A percentile compares a stretch with the other conserved stretches of the same genome.
Conservation (phyloP, 1,284 basidiomycete species). For the Malassezia furfur region DNA sequence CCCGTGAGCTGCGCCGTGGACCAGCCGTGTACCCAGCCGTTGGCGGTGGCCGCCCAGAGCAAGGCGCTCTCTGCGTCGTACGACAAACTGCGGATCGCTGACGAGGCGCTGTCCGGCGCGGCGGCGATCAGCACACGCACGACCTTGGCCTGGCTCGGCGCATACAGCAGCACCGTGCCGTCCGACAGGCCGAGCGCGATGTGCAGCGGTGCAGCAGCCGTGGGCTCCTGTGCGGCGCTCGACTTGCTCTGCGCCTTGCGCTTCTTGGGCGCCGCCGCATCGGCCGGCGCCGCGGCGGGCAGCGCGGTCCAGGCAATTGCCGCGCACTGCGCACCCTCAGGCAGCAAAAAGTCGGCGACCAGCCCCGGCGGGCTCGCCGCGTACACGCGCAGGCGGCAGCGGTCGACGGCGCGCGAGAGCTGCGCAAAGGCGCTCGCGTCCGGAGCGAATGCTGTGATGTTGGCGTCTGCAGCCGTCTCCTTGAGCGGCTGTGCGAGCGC, state of each 20-base stretch:
- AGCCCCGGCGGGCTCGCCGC: slow-evolving; percentile 55
- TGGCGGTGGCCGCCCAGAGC: slow-evolving; percentile 28
- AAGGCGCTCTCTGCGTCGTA: slow-evolving; percentile 15
- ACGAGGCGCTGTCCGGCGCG: slow-evolving; percentile 23
- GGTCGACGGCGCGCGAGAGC: slow-evolving; percentile 62
- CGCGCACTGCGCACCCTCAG: slow-evolving; percentile 3
- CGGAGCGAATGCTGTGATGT: slow-evolving; percentile 59
- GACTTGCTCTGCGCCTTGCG: slow-evolving; percentile 25
- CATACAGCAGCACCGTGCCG: slow-evolving; percentile 34
- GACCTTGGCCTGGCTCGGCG: slow-evolving; percentile 30
- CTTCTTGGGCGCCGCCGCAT: slow-evolving; percentile 21
- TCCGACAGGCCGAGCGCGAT: slow-evolving; percentile 35
- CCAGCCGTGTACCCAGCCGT: slow-evolving; percentile 28
- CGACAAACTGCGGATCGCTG: slow-evolving; percentile 24
- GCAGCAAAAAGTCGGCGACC: slow-evolving; percentile 51
- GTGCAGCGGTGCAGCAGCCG: slow-evolving; percentile 16
- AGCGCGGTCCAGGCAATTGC: slow-evolving; percentile 6
- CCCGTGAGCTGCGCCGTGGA: not conserved
- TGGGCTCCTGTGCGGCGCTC: slow-evolving; percentile 8
- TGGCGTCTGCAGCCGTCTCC: slow-evolving; percentile 49
- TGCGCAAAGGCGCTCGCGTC: slow-evolving; percentile 58
- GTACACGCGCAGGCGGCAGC: slow-evolving; percentile 63
- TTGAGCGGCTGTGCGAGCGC: slow-evolving; percentile 56
- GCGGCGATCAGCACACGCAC: slow-evolving; percentile 29
- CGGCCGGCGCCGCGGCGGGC: slow-evolving; percentile 1